Evolutionary conservation across 2,329 filamentous ascomycete genomes (phyloP).

Genomic region (Xylaria sp.): DNA sequence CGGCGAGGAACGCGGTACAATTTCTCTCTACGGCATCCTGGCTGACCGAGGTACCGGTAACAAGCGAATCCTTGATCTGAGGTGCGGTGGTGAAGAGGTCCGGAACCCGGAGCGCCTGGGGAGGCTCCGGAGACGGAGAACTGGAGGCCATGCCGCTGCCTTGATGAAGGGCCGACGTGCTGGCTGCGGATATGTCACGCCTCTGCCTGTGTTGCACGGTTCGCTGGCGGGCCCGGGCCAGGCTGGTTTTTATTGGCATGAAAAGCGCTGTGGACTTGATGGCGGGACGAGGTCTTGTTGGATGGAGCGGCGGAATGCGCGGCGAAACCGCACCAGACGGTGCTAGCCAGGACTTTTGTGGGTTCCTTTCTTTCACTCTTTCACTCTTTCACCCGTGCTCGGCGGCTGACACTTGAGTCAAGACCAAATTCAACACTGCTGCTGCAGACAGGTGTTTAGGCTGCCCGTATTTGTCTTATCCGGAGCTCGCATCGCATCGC

Average conservation of each 20-base stretch:
- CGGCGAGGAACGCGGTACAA: constrained; percentile 76
- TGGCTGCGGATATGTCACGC: constrained; percentile 17
- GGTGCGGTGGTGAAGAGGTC: constrained; percentile 69
- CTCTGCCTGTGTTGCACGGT: constrained; percentile 40
- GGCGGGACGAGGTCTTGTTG: constrained; percentile 21
- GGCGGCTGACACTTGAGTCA: constrained; percentile 1
- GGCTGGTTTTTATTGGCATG: constrained; percentile 51
- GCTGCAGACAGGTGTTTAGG: neutral
- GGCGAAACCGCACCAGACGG: constrained; percentile 1
- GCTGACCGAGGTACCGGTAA: constrained; percentile 73
- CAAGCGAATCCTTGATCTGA: constrained; percentile 71
- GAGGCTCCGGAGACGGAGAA: constrained; percentile 30
- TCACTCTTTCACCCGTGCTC: neutral
- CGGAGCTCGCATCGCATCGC: neutral
- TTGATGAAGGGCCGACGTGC: constrained; percentile 9
- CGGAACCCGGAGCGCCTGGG: constrained; percentile 56
- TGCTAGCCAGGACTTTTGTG: constrained; percentile 10
- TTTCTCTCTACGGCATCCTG: constrained; percentile 76
- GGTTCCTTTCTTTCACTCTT: neutral
- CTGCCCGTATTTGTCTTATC: neutral
- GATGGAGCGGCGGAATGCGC: constrained; percentile 11
- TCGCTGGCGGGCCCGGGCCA: constrained; percentile 49
- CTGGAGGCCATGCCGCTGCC: constrained; percentile 29
- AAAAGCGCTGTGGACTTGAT: constrained; percentile 23
- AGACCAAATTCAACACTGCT: constrained; percentile 2